Base-by-base conservation (phyloP, 768 basidiomycete species). In the Naganishia antarctica region DNA sequence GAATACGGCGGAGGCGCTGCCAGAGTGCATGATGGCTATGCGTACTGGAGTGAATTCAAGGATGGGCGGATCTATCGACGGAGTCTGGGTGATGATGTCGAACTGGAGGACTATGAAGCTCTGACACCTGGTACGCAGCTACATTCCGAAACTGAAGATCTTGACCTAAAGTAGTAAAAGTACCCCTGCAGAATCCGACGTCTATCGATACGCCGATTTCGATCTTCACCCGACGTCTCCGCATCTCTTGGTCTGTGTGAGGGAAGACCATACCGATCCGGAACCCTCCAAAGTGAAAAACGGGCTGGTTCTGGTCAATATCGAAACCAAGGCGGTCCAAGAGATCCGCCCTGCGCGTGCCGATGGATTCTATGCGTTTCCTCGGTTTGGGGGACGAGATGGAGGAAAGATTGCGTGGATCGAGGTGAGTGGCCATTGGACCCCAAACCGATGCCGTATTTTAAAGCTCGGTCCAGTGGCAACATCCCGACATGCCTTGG, bases 401-500 rank as follows among this genome's bases (percentile, higher is more conserved):
- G 87, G 86, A 0, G 78, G 74, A 37, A 80, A 78, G 59, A 69
- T 89, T 18, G 82, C 81, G 0, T 90, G 85, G 84, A 78, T 84
- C 44, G 81, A 85, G 87, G 88, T 81, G 75, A 66, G 63, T 58
- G 18, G 16, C 48, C n/a, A 9, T 11, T 61, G 16, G 9, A 23
- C 26, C 45, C 28, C 29, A 21, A 44, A 18, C 4, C 21, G 49
- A 16, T 41, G 9, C n/a, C 15, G 16, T 26, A 37, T n/a, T 34
- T n/a, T n/a, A n/a, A n/a, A 45, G 31, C 29, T 26, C 29, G 16
- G 31, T 8, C 15, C 37, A 68, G 66, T 67, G 66, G 70, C 59
- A 66, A n/a, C 86, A 86, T 57, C 85, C 86, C 0, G 81, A 85
- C 65, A 85, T 86, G 85, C 84, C 87, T 15, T 90, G 87, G 86